These are phyloP conservation scores for Penicillium bovifimosum DNA, from an alignment of 495 filamentous ascomycete species.

Conservation along the genomic window DNA sequence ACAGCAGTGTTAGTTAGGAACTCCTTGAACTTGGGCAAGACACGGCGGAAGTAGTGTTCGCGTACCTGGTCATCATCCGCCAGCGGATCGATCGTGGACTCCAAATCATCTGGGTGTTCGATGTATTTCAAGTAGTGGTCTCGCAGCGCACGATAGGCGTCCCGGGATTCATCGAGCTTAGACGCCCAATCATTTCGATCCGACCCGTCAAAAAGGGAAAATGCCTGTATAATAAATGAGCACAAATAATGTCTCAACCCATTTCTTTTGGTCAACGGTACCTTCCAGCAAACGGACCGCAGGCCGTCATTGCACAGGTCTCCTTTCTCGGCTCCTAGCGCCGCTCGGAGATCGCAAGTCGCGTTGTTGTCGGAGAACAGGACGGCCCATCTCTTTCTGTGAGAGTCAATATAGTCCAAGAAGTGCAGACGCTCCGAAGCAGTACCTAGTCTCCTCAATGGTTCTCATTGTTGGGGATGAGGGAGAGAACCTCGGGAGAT, in stretches of 20 bases:
- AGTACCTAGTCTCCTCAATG: slow-evolving; percentile 57
- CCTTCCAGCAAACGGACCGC: slow-evolving; percentile 93
- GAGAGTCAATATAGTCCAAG: slow-evolving; percentile 2
- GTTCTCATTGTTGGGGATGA: slow-evolving; percentile 48
- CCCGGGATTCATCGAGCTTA: slow-evolving; percentile 61
- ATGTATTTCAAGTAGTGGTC: slow-evolving; percentile 73
- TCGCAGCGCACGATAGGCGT: slow-evolving; percentile 64
- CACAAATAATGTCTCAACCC: not conserved
- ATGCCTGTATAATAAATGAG: slow-evolving; percentile 49
- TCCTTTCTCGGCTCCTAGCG: slow-evolving; percentile 53
- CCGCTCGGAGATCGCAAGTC: slow-evolving; percentile 58
- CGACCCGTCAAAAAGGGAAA: slow-evolving; percentile 70
- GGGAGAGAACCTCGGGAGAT: slow-evolving; percentile 2
- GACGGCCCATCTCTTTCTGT: slow-evolving; percentile 59
- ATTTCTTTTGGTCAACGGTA: slow-evolving; percentile 24
- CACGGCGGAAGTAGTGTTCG: not conserved
- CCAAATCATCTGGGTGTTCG: slow-evolving; percentile 72
- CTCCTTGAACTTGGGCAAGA: not conserved
- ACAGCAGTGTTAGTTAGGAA: slow-evolving; percentile 35
- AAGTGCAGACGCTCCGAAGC: not conserved
- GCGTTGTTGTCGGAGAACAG: slow-evolving; percentile 55
- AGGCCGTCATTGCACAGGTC: slow-evolving; percentile 65
- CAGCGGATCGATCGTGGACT: slow-evolving; percentile 73
- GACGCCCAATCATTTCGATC: slow-evolving; percentile 63
- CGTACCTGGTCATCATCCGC: slow-evolving; percentile 79